A percentile compares a stretch with the other conserved stretches of the same genome.
These are phyloP conservation scores for Papilionanthe hybrid DNA, from an alignment of 116 monocot genomes.

Conservation along the genomic window DNA sequence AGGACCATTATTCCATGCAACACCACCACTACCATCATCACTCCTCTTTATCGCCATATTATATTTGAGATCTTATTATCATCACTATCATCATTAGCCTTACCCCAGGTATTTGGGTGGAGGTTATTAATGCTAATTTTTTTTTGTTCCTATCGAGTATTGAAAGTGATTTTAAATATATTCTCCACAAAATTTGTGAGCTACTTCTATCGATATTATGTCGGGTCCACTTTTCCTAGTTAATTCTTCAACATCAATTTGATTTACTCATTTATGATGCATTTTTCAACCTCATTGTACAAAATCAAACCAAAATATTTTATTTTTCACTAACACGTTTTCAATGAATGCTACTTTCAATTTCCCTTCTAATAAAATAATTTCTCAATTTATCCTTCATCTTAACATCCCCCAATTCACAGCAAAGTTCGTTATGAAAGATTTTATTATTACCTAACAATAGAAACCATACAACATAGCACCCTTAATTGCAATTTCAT, in stretches of 20 bases:
- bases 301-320: neutral
- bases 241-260: neutral
- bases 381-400: neutral
- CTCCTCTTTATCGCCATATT: neutral
- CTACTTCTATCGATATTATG: neutral
- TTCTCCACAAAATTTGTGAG: neutral
- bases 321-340: neutral
- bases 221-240: neutral
- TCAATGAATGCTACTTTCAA: neutral
- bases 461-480: neutral
- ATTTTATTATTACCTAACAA: neutral
- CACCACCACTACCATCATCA: neutral
- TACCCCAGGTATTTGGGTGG: neutral
- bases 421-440: neutral
- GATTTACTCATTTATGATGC: neutral
- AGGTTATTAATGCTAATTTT: no score
- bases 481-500: neutral
- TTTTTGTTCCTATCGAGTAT: no score
- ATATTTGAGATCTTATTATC: neutral
- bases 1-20: neutral
- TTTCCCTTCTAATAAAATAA: neutral
- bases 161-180: neutral
- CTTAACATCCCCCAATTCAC: neutral
- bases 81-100: neutral
- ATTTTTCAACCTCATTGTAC: neutral